phyloP scores from a whole-genome alignment of 176 grass and related monocot species.

The Eleusine indica region DNA sequence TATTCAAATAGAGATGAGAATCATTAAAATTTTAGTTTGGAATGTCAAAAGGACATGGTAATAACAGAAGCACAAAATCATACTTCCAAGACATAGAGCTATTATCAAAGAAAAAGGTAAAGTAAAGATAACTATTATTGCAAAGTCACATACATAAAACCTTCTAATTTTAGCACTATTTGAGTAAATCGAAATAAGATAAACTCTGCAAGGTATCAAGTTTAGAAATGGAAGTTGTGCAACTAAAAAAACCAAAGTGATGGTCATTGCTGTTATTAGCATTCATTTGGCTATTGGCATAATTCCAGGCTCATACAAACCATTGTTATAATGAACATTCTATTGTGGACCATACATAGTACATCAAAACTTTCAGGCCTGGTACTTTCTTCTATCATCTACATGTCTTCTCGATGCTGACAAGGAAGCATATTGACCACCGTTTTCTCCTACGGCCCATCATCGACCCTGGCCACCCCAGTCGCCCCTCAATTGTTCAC shows the following conservation, averaged over 20 bases:
- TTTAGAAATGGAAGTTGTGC: neutral
- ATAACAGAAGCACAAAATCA: neutral
- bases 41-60: neutral
- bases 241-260: neutral
- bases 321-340: slow-evolving; percentile 5
- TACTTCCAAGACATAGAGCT: neutral
- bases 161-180: neutral
- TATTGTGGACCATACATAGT: slow-evolving; percentile 4
- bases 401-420: neutral
- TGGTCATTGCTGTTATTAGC: neutral
- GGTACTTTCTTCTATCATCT: slow-evolving; percentile 24
- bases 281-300: slow-evolving; percentile 31
- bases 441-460: no score
- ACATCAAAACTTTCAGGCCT: slow-evolving; percentile 3
- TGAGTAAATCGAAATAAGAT: slow-evolving; percentile 19
- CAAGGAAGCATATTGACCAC: no score
- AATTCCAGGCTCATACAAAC: slow-evolving; percentile 6
- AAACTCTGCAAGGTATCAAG: neutral
- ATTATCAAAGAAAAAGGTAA: neutral
- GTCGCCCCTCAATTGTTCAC: no score
- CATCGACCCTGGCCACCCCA: no score
- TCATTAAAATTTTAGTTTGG: neutral
- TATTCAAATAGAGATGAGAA: slow-evolving; percentile 24
- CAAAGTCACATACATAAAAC: slow-evolving; percentile 13
- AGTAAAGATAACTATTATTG: neutral